These are phyloP conservation scores for Phalaenopsis hybrid DNA, from an alignment of 116 monocot genomes.

Conservation along the genomic window DNA sequence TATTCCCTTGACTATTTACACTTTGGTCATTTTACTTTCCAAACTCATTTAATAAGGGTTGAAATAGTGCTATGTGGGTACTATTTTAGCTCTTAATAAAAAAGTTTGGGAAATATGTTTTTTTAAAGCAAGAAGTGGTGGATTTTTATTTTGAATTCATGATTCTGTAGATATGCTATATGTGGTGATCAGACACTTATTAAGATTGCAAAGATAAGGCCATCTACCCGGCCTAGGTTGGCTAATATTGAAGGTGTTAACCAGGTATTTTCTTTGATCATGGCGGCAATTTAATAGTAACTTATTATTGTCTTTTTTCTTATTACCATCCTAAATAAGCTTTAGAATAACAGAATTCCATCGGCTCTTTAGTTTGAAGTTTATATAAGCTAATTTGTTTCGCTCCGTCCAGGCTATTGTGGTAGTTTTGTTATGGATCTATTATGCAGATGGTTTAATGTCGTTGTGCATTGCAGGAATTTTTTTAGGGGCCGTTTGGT, in stretches of 20 bases:
- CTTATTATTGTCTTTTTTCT: neutral
- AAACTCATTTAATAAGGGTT: no score
- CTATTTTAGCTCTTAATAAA: no score
- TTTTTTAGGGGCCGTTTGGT: no score
- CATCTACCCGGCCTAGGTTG: conserved; percentile 71
- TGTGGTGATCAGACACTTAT: conserved; percentile 87
- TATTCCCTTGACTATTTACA: no score
- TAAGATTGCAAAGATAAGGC: conserved; percentile 70
- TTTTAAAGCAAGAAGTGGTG: neutral
- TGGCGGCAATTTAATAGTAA: neutral
- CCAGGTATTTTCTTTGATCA: conserved; percentile 49
- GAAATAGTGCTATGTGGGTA: no score
- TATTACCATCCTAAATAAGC: neutral
- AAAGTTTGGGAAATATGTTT: no score
- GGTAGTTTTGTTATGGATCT: neutral
- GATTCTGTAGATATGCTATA: conserved; percentile 70
- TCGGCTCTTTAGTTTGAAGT: neutral
- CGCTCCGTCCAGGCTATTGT: neutral
- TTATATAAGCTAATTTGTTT: neutral
- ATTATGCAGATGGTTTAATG: no score
- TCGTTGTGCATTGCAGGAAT: no score
- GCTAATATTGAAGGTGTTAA: conserved; percentile 95
- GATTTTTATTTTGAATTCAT: neutral
- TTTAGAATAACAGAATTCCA: neutral
- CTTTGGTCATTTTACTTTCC: no score